phyloP scores from a whole-genome alignment of 768 basidiomycete genomes.

The Macrolepiota fuliginosa region DNA sequence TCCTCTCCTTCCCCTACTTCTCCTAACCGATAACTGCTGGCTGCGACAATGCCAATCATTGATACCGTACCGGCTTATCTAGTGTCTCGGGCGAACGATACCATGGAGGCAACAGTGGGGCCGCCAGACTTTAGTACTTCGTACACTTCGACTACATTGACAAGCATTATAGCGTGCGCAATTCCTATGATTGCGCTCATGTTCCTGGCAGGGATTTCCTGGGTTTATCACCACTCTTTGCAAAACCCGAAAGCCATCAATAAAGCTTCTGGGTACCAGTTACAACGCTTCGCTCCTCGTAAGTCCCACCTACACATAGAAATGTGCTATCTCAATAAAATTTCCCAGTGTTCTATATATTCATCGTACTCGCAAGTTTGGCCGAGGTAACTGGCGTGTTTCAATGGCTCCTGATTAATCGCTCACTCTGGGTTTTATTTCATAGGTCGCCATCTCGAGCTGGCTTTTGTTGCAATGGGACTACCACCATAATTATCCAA shows the following conservation, averaged over 20 bases:
- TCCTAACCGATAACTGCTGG: neutral
- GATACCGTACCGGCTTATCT: neutral
- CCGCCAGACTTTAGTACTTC: constrained; percentile 14
- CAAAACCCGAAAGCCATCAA: constrained; percentile 47
- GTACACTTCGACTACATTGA: constrained; percentile 33
- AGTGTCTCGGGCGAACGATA: neutral
- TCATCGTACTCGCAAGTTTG: constrained; percentile 47
- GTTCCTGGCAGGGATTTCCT: constrained; percentile 50
- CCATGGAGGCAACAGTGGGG: neutral
- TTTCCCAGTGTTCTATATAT: constrained; percentile 45
- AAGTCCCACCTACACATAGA: constrained; percentile 16
- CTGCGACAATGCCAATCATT: neutral
- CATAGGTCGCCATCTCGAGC: constrained; percentile 49
- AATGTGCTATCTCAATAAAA: neutral
- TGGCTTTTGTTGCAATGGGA: constrained; percentile 61
- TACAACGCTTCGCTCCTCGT: constrained; percentile 56
- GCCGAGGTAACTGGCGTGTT: constrained; percentile 34
- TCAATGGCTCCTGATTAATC: neutral
- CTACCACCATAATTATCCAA: constrained; percentile 51
- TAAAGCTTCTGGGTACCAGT: constrained; percentile 43
- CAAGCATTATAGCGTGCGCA: constrained; percentile 33
- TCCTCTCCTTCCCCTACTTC: neutral
- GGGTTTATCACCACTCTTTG: constrained; percentile 44
- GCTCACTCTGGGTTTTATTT: neutral
- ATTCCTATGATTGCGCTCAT: constrained; percentile 34